Base-by-base conservation (phyloP, 78 protist species). In the Blattamonas nauphoetae region DNA sequence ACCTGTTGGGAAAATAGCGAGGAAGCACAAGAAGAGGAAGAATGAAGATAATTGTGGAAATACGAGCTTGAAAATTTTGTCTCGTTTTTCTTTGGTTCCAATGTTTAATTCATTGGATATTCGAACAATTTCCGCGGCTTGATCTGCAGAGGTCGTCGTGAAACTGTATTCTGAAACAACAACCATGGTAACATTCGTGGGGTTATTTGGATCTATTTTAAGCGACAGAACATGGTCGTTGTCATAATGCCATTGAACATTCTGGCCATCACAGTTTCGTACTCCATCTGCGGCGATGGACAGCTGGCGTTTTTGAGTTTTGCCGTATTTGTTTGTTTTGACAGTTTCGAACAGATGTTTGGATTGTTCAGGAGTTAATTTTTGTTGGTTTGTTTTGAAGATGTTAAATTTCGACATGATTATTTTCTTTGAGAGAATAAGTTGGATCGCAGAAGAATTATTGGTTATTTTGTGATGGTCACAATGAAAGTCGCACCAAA, bases 281-380 rank as follows among this genome's bases (percentile, higher is more conserved):
- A 79, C 83, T 33, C 83, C 83, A 79, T 79, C 83, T 5, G 83
- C 83, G 29, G 83, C 83, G 32, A 79, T 32, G 6, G 6, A 33
- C 83, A 79, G 41, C 5, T 79, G 33, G 42, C 83, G 33, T 33
- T 79, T 79, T 21, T 79, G 83, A 5, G 42, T 6, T 79, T 79
- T 79, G 6, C 83, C 83, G 21, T 79, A 21, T 6, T 11, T 79
- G 41, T 79, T 79, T 21, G 21, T 21, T 11, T 79, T 79, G 29
- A 79, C 83, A 21, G 6, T 11, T 32, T 79, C 83, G 6, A 79
- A 79, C n/a, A n/a, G n/a, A n/a, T n/a, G n/a, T n/a, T n/a, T n/a
- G n/a, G n/a, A n/a, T n/a, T n/a, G n/a, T n/a, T n/a, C n/a, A n/a
- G n/a, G n/a, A n/a, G n/a, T n/a, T n/a, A n/a, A n/a, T n/a, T n/a